These are phyloP conservation scores for Botryotinia narcissicola DNA, from an alignment of 2,329 filamentous ascomycete genomes.

Conservation along the genomic window DNA sequence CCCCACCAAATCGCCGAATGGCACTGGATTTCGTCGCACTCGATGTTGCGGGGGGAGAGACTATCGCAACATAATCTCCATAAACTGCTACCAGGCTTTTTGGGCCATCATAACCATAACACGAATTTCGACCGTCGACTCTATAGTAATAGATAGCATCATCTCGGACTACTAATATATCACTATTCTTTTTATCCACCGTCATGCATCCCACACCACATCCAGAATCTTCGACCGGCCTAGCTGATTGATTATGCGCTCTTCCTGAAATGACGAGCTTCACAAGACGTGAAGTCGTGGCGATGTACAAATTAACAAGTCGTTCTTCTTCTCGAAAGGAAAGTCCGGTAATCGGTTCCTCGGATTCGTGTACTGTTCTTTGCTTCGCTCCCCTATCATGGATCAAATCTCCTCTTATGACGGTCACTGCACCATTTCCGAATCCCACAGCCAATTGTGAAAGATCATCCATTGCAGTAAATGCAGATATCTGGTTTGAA, in stretches of 20 bases:
- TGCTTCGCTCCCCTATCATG: slow-evolving; percentile 94
- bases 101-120: slow-evolving; percentile 85
- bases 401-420: slow-evolving; percentile 90
- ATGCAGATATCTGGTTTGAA: slow-evolving; percentile 69
- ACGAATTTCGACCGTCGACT: slow-evolving; percentile 77
- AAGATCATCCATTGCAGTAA: slow-evolving; percentile 81
- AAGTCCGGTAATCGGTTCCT: slow-evolving; percentile 92
- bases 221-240: slow-evolving; percentile 83
- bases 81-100: slow-evolving; percentile 80
- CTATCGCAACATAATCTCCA: slow-evolving; percentile 81
- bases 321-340: slow-evolving; percentile 63
- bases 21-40: slow-evolving; percentile 53
- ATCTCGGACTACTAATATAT: slow-evolving; percentile 88
- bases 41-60: slow-evolving; percentile 65
- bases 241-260: slow-evolving; percentile 84
- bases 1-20: slow-evolving; percentile 68
- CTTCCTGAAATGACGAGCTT: slow-evolving; percentile 84
- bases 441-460: slow-evolving; percentile 94
- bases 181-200: slow-evolving; percentile 72
- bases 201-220: slow-evolving; percentile 97
- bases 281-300: slow-evolving; percentile 83
- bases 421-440: slow-evolving; percentile 88
- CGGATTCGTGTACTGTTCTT: slow-evolving; percentile 91
- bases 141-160: slow-evolving; percentile 96
- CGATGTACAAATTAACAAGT: slow-evolving; percentile 80